Evolutionary conservation across 1,284 basidiomycete species (phyloP).

Genomic region (Coriolopsis trogii): DNA sequence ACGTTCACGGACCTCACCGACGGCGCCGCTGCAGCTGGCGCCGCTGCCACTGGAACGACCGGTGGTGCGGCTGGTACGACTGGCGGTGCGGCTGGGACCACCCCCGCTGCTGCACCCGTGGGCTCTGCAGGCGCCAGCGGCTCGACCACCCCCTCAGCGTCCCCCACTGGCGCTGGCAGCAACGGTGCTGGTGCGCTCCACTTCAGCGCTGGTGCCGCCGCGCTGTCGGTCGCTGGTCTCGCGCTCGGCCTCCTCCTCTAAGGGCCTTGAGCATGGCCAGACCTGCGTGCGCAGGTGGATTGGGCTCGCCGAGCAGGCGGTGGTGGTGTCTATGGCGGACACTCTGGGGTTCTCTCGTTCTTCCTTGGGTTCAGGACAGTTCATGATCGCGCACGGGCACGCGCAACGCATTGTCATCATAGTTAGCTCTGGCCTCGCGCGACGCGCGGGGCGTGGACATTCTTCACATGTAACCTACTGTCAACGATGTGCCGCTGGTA

Average conservation of each 20-base stretch:
- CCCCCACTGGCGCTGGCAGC: constrained; percentile 11
- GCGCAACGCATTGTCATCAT: constrained; percentile 9
- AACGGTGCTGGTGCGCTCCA: constrained; percentile 28
- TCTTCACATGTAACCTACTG: constrained; percentile 19
- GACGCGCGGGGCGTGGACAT: constrained; percentile 20
- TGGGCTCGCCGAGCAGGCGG: constrained; percentile 15
- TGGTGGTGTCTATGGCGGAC: constrained; percentile 5
- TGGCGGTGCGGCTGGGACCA: constrained; percentile 5
- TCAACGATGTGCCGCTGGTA: constrained; percentile 17
- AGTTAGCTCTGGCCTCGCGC: constrained; percentile 20
- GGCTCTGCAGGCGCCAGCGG: no score
- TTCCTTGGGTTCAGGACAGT: constrained; percentile 12
- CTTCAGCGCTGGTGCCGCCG: constrained; percentile 30
- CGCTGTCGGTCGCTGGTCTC: constrained; percentile 39
- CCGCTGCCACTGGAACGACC: constrained; percentile 21
- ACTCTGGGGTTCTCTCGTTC: not conserved
- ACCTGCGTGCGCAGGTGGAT: constrained; percentile 9
- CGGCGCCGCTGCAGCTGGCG: constrained; percentile 11
- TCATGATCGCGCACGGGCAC: constrained; percentile 8
- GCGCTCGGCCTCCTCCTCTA: constrained; percentile 40
- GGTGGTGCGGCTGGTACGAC: constrained; percentile 9
- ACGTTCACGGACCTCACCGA: constrained; percentile 17
- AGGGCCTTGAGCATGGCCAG: constrained; percentile 5
- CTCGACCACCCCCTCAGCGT: constrained; percentile 22
- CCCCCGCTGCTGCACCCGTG: constrained; percentile 20